Evolutionary conservation across 176 grass and related monocot genomes (phyloP), one percentile per base, ranked within the genome.

Genomic region (Eleusine coracana): DNA sequence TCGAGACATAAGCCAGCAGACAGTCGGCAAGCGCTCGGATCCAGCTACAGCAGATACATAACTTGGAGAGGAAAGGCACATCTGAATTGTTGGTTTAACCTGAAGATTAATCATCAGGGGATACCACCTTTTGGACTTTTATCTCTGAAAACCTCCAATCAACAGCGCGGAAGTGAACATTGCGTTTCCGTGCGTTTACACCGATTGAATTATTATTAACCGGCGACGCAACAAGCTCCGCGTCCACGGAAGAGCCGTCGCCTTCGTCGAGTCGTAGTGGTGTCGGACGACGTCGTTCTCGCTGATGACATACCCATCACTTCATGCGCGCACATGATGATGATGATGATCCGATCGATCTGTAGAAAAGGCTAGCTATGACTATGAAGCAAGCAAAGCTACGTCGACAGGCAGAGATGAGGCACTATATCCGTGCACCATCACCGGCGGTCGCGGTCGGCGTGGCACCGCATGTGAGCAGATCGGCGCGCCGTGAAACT

Each of bases 391-490:
- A 9, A 59, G 21, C 56, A 34, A 34, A 34, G 31, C 31, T 34
- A 34, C 31, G 7, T 46, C 55, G 55, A 8, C 55, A 9, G 20
- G 55, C 55, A 58, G 20, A 34, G 31, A 34, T 25, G 25, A 25
- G 25, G 25, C 2, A 34, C 2, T 34, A 34, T 20, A 6, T 66
- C 64, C 63, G 20, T 41, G 66, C 55, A 58, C 55, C 54, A 21
- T 56, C 54, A 60, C 56, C 56, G n/a, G 58, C 62, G 62, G 10
- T 71, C 44, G 2, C 7, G 54, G 20, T 27, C 23, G 8, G 17
- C 14, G 27, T 34, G 15, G 64, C 78, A 65, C 42, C 39, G 42
- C 79, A 81, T 71, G 79, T 81, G 79, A 23, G 79, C 6, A 5
- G 71, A 17, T 34, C 27, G 10, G 15, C 15, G 63, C 66, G 66